phyloP scores from a whole-genome alignment of 1,139 yeast genomes.

The Geotrichum cucujoidarum region DNA sequence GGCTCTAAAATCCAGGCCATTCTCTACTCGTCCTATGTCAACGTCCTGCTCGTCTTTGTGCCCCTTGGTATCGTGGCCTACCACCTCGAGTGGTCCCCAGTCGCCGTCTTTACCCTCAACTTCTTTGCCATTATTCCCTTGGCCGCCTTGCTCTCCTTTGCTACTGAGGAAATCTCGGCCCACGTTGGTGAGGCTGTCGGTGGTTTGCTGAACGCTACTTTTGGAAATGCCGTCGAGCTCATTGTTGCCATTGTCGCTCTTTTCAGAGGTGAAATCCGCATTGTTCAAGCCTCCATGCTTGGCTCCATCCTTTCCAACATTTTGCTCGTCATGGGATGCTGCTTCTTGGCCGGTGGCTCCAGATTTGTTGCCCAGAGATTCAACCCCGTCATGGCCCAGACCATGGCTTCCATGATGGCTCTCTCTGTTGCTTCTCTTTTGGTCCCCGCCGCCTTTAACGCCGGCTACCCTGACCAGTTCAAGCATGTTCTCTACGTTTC shows the following conservation, averaged over 20 bases:
- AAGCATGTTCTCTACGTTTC: conserved; percentile 60
- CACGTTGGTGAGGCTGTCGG: conserved; percentile 74
- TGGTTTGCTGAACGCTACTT: conserved; percentile 89
- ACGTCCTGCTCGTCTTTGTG: conserved; percentile 70
- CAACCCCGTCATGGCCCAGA: conserved; percentile 95
- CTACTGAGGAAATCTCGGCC: conserved; percentile 87
- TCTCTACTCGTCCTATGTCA: conserved; percentile 47
- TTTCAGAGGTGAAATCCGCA: conserved; percentile 76
- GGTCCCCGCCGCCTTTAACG: conserved; percentile 94
- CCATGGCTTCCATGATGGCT: conserved; percentile 91
- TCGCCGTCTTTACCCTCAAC: conserved; percentile 63
- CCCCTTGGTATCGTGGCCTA: conserved; percentile 85
- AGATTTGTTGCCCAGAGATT: conserved; percentile 81
- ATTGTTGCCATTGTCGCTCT: conserved; percentile 91
- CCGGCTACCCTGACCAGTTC: conserved; percentile 57
- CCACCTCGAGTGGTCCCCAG: conserved; percentile 50
- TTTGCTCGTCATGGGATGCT: conserved; percentile 87
- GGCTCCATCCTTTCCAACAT: conserved; percentile 88
- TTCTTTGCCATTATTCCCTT: conserved; percentile 89
- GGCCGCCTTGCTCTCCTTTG: conserved; percentile 83
- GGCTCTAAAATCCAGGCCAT: conserved; percentile 7
- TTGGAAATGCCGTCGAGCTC: conserved; percentile 91
- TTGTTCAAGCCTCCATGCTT: conserved; percentile 92
- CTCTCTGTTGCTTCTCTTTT: conserved; percentile 82
- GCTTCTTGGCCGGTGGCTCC: conserved; percentile 89